phyloP scores from a whole-genome alignment of 2,329 filamentous ascomycete genomes.

The Ploettnerulaceae sp. region DNA sequence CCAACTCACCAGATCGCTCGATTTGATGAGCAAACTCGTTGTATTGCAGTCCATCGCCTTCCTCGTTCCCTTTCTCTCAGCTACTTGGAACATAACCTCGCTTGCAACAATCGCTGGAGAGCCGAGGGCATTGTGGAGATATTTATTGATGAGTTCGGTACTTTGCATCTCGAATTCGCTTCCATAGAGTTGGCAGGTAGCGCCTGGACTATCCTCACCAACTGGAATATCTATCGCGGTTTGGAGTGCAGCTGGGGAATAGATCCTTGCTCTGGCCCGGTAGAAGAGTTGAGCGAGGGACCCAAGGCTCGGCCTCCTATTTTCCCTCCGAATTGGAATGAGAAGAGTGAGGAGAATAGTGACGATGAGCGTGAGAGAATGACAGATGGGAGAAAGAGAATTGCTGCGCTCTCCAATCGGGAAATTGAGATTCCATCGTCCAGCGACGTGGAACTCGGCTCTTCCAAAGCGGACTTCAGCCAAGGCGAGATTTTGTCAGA shows the following conservation, averaged over 20 bases:
- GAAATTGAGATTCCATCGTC: constrained; percentile 22
- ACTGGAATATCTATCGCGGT: constrained; percentile 11
- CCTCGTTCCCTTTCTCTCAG: constrained; percentile 13
- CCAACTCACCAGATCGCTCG: constrained; percentile 9
- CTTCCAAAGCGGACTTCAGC: background rate
- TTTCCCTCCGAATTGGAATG: constrained; percentile 4
- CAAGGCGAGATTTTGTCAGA: background rate
- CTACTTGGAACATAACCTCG: constrained; percentile 12
- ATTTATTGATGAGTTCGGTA: constrained; percentile 19
- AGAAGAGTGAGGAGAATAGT: background rate
- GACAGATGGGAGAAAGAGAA: constrained; percentile 3
- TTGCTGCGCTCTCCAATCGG: constrained; percentile 17
- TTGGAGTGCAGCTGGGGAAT: constrained; percentile 17
- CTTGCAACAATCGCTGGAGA: constrained; percentile 6
- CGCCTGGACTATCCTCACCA: constrained; percentile 18
- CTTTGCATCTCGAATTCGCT: constrained; percentile 26
- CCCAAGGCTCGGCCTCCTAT: constrained; percentile 8
- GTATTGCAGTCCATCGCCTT: constrained; percentile 20
- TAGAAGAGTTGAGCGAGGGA: constrained; percentile 22
- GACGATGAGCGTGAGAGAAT: background rate
- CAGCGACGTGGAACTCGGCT: constrained; percentile 13
- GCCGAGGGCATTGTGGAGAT: constrained; percentile 18
- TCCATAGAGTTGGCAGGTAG: constrained; percentile 18
- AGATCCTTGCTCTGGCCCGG: constrained; percentile 25
- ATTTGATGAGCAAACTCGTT: constrained; percentile 18